These are phyloP conservation scores for Apocynum venetum DNA, from an alignment of 257 asterid genomes.

Conservation along the genomic window DNA sequence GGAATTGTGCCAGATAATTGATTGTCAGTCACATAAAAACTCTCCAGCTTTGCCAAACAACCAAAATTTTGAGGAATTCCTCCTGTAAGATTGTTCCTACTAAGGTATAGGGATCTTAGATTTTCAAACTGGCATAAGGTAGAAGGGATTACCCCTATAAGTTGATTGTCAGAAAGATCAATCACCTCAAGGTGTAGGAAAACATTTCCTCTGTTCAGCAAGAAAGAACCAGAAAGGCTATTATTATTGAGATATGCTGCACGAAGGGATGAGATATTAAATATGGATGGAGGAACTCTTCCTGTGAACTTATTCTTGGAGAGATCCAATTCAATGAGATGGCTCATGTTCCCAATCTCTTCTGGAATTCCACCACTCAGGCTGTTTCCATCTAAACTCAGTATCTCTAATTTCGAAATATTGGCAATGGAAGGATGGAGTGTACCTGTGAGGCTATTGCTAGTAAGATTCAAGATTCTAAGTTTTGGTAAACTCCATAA, in stretches of 20 bases:
- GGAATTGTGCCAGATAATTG: constrained; percentile 29
- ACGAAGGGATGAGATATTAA: constrained; percentile 27
- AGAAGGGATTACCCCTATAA: constrained; percentile 26
- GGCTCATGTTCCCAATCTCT: constrained; percentile 18
- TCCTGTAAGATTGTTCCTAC: constrained; percentile 27
- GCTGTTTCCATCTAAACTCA: constrained; percentile 14
- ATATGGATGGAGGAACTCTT: constrained; percentile 25
- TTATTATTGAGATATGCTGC: constrained; percentile 22
- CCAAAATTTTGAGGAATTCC: constrained; percentile 29
- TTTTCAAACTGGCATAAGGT: constrained; percentile 20
- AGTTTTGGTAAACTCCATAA: constrained; percentile 15
- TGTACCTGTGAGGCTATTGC: constrained; percentile 7
- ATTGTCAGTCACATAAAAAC: constrained; percentile 22
- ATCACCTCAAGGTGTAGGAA: constrained; percentile 16
- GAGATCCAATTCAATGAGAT: constrained; percentile 16
- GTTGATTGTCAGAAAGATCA: constrained; percentile 26
- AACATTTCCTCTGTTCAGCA: not conserved
- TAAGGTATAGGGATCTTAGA: constrained; percentile 16
- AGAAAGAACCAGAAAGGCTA: constrained; percentile 29
- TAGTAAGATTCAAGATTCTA: constrained; percentile 17
- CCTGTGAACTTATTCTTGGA: constrained; percentile 30
- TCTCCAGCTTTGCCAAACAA: constrained; percentile 25
- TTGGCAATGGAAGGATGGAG: constrained; percentile 16
- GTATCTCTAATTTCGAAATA: constrained; percentile 12
- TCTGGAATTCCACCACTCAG: constrained; percentile 7